A percentile compares a stretch with the other conserved stretches of the same genome.
Evolutionary conservation across 495 filamentous ascomycete species (phyloP).

Genomic region (Trichoderma asperelloides): DNA sequence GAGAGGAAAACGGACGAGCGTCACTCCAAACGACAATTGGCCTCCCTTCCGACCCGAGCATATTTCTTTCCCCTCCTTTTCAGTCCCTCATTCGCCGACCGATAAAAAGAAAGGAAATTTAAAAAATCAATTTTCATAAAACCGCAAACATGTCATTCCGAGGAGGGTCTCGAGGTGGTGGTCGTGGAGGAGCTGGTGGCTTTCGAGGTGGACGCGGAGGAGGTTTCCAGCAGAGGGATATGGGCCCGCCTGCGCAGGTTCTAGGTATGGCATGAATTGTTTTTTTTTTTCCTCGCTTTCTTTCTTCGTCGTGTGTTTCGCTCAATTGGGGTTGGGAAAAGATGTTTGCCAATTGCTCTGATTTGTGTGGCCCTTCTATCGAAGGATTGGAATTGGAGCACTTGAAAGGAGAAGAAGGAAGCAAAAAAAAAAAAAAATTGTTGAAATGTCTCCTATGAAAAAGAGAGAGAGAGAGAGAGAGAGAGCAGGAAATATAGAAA

Average conservation of each 20-base stretch:
- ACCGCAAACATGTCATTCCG: conserved; percentile 12
- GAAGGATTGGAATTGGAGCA: too few relatives aligned
- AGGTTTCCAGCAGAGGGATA: conserved; percentile 43
- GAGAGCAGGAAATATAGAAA: background rate
- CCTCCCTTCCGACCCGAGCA: background rate
- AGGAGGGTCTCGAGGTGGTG: conserved; percentile 27
- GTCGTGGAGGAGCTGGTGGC: conserved; percentile 14
- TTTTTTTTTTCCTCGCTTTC: background rate
- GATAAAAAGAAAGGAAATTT: background rate
- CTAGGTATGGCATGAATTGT: conserved; percentile 19
- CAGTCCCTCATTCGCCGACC: background rate
- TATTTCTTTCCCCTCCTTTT: too few relatives aligned
- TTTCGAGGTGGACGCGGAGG: conserved; percentile 34
- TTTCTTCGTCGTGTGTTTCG: background rate
- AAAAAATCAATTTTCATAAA: background rate
- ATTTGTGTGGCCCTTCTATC: too few relatives aligned
- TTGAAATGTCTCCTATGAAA: background rate
- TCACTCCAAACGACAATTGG: background rate
- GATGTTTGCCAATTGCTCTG: too few relatives aligned
- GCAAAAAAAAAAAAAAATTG: background rate
- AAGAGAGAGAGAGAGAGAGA: too few relatives aligned
- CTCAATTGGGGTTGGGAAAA: background rate
- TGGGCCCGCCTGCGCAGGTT: conserved; percentile 44
- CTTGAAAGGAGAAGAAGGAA: background rate
- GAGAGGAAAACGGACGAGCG: background rate